Evolutionary conservation across 495 filamentous ascomycete genomes (phyloP), one percentile per base, ranked within the genome.

Genomic region (Penicillium simplicissimum): DNA sequence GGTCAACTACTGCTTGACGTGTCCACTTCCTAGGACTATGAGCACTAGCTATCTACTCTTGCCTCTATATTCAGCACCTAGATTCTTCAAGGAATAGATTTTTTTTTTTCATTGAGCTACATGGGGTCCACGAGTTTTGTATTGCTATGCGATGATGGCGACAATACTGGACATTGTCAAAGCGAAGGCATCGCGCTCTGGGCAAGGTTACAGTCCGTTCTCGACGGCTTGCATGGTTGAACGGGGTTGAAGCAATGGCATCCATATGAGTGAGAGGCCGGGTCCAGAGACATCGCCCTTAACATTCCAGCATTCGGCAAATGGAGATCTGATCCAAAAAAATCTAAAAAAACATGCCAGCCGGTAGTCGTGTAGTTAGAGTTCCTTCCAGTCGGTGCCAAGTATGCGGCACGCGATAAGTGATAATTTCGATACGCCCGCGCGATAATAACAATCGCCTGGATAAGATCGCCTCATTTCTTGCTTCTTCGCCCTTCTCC

Each of bases 381-480:
- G 55, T 31, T 31, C 40, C 10, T 21, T 36, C 33, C 51, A 35
- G 34, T 35, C 42, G 23, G 54, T 19, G 25, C 28, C 34, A 25
- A 34, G 59, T 52, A 57, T 42, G 43, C 45, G 53, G 52, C 53
- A 49, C 43, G 55, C 60, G 63, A 66, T 66, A 66, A 63, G 60
- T 56, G 60, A 69, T 66, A 60, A 63, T 55, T 61, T 57, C 54
- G 63, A 65, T 65, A 67, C 56, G 49, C 45, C 40, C 42, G 54
- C 62, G 59, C 58, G 62, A 68, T 66, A 66, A 66, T 63, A 69
- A 63, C 51, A 66, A 55, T 58, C 63, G 54, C 33, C 36, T 54
- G 66, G 63, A 69, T 66, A 69, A 66, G 66, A 66, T 57, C 54
- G 19, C 47, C 65, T 62, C 62, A 31, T 36, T 53, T 53, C 51